Base-by-base conservation (phyloP, 2,329 filamentous ascomycete genomes). In the Fusarium xyrophilum region DNA sequence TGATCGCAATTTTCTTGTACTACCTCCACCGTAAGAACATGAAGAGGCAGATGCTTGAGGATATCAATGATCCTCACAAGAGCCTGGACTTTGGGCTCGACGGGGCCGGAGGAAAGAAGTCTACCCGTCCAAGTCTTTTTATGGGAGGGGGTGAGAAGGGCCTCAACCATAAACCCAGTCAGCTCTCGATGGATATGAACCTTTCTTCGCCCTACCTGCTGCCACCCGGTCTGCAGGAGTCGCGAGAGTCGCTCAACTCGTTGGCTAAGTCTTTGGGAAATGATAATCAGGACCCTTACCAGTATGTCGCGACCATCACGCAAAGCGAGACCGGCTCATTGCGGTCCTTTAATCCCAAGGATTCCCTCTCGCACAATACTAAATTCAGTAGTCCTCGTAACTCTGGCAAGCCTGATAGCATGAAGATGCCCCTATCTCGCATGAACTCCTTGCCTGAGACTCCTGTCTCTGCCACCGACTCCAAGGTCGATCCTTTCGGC, bases 41-140 rank as follows among this genome's bases (percentile, higher is more conserved):
- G 39, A 88, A 86, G 76, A 93, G 88, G 74, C 84, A 93, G 67
- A 83, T 84, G 57, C 81, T 84, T 61, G 96, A 99, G 80, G 96
- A 99, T 80, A 85, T 86, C 21, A 88, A 91, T 67, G 94, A 97
- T 78, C 92, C 93, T 71, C 93, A 96, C 79, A 94, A 91, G 76
- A 96, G 93, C 1, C 85, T 98, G 76, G 96, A 99, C 78, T 99
- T 97, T 76, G 96, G 96, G 36, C 80, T 97, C 75, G 93, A 69
- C 83, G 69, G 38, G 7, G 43, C 80, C 19, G 46, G 46, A 11
- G 54, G 21, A 35, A 79, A 79, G 71, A 75, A 74, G 48, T 68
- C 76, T 46, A 76, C 74, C 64, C 77, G 78, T 30, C 77, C 72
- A 72, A 79, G 75, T 54, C 65, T 78, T 27, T 77, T 80, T 32